Evolutionary conservation across 2,329 filamentous ascomycete species (phyloP), one percentile per base, ranked within the genome.

Genomic region (Diaporthe citrichinensis): DNA sequence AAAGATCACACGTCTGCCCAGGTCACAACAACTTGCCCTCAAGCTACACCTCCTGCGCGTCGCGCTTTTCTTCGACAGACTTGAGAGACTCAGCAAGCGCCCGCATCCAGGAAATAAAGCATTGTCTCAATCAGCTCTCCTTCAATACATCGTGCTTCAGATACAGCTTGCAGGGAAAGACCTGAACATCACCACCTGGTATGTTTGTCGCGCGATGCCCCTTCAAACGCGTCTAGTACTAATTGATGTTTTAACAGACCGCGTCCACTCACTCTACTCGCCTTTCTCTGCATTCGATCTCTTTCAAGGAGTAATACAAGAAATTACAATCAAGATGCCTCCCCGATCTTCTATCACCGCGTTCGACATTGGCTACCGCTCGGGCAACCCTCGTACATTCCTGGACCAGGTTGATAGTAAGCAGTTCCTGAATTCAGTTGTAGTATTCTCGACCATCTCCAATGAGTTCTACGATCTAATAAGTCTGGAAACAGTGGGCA

Each of bases 331-430:
- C 46, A 14, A 17, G 9, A 69, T 69, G 65, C 34, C 14, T 41
- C 65, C 65, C 17, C 49, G 34, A 14, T 69, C 46, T 20, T 55
- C 49, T 41, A 14, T 69, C 3, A 41, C 23, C 49, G 34, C 15
- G n/a, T 69, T 69, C 17, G 65, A 28, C 25, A n/a, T 39, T 9
- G 65, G 65, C 20, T 55, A 55, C 10, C 65, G 65, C 5, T 36
- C 65, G 28, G 65, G 65, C 20, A 53, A 20, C 34, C 6, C n/a
- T 15, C 34, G 34, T 3, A 1, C 8, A 4, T 69, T 69, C 49
- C 65, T 69, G 5, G 65, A 69, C 20, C 65, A 69, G 10, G 65
- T 69, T 12, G 65, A 69, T 28, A 69, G 65, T 69, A 41, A 69
- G 65, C 17, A 4, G 1, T 25, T 15, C 25, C 14, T 20, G 4